A percentile compares a stretch with the other conserved stretches of the same genome.
phyloP scores from a whole-genome alignment of 164 flowering plant species.

The Sextonia rubra region DNA sequence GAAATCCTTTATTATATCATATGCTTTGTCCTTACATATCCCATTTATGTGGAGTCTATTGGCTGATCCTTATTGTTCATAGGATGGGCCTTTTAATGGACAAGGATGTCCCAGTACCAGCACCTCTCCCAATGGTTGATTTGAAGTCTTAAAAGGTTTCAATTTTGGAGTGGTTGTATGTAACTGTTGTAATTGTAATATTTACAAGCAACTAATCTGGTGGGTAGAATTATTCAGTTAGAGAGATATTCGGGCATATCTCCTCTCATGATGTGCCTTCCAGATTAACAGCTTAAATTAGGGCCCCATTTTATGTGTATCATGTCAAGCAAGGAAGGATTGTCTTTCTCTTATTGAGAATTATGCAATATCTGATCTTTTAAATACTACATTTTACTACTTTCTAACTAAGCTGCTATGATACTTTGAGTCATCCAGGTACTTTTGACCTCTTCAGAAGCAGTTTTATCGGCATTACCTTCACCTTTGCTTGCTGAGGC shows the following conservation, averaged over 20 bases:
- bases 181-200: not conserved
- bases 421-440: constrained; percentile 42
- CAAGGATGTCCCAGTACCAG: not conserved
- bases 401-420: not conserved
- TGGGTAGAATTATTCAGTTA: too few species aligned
- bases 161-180: not conserved
- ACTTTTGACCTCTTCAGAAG: constrained; percentile 91
- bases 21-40: not conserved
- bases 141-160: too few species aligned
- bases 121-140: too few species aligned
- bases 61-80: not conserved
- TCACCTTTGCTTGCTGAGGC: constrained; percentile 95
- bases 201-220: not conserved
- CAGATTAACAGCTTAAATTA: not conserved
- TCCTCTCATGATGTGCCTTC: not conserved
- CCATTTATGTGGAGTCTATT: not conserved
- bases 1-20: too few species aligned
- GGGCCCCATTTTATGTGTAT: not conserved
- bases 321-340: not conserved
- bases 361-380: not conserved
- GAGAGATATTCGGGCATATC: not conserved
- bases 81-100: not conserved
- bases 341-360: not conserved
- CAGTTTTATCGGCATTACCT: constrained; percentile 77
- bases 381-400: not conserved